A percentile compares a stretch with the other conserved stretches of the same genome.
Conservation (phyloP, 345 rosid genomes). For the Turritis glabra region DNA sequence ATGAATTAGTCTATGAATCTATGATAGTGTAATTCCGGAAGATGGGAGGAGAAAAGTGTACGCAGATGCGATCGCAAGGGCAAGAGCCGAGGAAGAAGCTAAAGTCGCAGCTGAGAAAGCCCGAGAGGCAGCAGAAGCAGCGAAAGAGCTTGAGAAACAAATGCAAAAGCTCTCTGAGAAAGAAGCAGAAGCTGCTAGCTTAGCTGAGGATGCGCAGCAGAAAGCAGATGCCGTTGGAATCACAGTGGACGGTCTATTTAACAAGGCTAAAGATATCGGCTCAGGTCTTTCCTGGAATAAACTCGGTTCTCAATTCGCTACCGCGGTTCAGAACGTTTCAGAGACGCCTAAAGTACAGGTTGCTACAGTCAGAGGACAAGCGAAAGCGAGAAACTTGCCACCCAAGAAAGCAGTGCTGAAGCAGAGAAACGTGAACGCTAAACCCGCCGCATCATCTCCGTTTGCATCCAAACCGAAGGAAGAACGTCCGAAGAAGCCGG, state of each 20-base stretch:
- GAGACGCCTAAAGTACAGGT: constrained; percentile 61
- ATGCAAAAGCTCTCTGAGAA: constrained; percentile 62
- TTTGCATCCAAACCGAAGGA: constrained; percentile 45
- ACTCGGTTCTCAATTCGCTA: constrained; percentile 61
- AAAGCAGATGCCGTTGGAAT: constrained; percentile 60
- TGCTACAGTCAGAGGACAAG: constrained; percentile 88
- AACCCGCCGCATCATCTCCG: constrained; percentile 34
- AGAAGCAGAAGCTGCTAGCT: constrained; percentile 53
- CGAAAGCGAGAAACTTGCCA: constrained; percentile 68
- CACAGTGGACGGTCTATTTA: constrained; percentile 51
- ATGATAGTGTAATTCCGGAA: constrained; percentile 70
- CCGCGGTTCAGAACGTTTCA: constrained; percentile 47
- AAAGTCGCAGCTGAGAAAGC: constrained; percentile 59
- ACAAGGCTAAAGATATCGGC: constrained; percentile 65
- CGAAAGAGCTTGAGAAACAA: constrained; percentile 38
- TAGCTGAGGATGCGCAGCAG: constrained; percentile 64
- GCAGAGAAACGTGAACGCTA: constrained; percentile 37
- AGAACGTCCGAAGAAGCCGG: constrained; percentile 26
- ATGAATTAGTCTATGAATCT: not conserved
- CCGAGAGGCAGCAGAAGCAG: constrained; percentile 54
- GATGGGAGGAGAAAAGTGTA: constrained; percentile 83
- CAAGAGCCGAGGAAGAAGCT: constrained; percentile 68
- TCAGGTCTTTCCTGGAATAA: constrained; percentile 74
- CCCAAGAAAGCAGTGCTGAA: constrained; percentile 61
- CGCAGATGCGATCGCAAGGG: constrained; percentile 65